Percentiles rank a stretch among this genome's conserved stretches.
phyloP scores from a whole-genome alignment of 23 red algal genomes.

The Gracilaria domingensis region DNA sequence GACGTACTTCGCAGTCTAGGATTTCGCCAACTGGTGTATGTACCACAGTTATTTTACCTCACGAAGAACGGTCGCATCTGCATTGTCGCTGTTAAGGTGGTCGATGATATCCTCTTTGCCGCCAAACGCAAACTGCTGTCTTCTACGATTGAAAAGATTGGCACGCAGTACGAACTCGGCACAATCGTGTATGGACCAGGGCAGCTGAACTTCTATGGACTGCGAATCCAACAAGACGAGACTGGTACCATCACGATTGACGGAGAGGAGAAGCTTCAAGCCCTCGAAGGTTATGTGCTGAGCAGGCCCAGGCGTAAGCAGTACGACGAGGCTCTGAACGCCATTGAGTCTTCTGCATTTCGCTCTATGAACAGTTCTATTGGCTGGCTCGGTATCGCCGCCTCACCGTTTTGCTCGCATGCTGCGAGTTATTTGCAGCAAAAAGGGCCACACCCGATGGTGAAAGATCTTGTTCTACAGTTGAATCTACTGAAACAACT shows the following conservation, averaged over 20 bases:
- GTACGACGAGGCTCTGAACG: neutral
- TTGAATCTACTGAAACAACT: slow-evolving; percentile 9
- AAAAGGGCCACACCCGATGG: neutral
- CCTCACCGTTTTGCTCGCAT: slow-evolving; percentile 44
- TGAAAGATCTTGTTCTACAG: slow-evolving; percentile 33
- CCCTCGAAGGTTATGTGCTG: neutral
- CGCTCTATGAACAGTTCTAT: neutral
- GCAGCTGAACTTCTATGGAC: slow-evolving; percentile 21
- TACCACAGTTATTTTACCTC: slow-evolving; percentile 44
- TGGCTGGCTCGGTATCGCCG: slow-evolving; percentile 55
- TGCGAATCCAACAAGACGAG: neutral
- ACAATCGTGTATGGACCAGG: slow-evolving; percentile 42
- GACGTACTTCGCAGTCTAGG: slow-evolving; percentile 5
- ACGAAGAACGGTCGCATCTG: neutral
- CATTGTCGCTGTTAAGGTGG: slow-evolving; percentile 40
- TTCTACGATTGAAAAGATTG: too few species aligned
- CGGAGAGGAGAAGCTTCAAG: slow-evolving; percentile 33
- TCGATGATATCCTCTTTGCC: slow-evolving; percentile 54
- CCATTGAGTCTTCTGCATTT: slow-evolving; percentile 14
- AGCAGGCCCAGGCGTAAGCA: neutral
- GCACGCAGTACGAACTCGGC: slow-evolving; percentile 4
- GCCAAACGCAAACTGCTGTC: too few species aligned
- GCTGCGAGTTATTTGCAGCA: slow-evolving; percentile 17
- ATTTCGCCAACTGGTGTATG: slow-evolving; percentile 9
- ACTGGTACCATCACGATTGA: neutral